Percentiles rank a stretch among this genome's conserved stretches.
These are phyloP conservation scores for Aegilops longissima DNA, from an alignment of 176 grass and related monocot genomes.

Conservation along the genomic window DNA sequence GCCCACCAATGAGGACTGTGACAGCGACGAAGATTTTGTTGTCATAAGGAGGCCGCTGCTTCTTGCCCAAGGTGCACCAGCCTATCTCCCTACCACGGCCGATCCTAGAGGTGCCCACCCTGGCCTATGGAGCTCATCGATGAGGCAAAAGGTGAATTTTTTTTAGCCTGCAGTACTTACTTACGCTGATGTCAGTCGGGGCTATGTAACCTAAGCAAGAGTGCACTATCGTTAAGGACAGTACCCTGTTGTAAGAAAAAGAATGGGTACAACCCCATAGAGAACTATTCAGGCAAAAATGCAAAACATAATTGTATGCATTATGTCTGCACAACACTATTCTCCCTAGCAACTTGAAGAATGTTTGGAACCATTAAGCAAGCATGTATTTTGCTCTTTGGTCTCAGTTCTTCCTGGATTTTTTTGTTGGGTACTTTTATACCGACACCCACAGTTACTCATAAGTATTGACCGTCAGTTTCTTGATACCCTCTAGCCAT, in stretches of 20 bases:
- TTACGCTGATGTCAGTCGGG: background rate
- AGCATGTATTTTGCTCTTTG: background rate
- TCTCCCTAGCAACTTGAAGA: background rate
- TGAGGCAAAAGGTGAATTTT: slow-evolving; percentile 80
- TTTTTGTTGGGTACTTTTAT: background rate
- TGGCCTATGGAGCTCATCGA: slow-evolving; percentile 67
- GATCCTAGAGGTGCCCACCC: slow-evolving; percentile 53
- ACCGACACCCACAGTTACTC: background rate
- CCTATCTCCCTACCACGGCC: slow-evolving; percentile 50
- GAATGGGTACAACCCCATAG: background rate
- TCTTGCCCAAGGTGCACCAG: slow-evolving; percentile 50
- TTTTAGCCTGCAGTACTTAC: background rate
- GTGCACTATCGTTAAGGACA: too few species aligned
- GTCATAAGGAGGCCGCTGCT: slow-evolving; percentile 81
- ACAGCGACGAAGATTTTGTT: slow-evolving; percentile 94
- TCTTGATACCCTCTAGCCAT: too few species aligned
- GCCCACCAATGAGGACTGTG: slow-evolving; percentile 48
- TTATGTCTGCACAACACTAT: background rate
- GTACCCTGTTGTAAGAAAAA: background rate
- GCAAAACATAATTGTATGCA: background rate
- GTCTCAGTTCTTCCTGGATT: background rate
- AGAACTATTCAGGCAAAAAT: background rate
- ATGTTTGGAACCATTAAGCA: background rate
- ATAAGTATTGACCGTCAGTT: background rate
- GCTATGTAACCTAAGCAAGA: too few species aligned